phyloP scores from a whole-genome alignment of 768 basidiomycete genomes.

The Mycena amicta region DNA sequence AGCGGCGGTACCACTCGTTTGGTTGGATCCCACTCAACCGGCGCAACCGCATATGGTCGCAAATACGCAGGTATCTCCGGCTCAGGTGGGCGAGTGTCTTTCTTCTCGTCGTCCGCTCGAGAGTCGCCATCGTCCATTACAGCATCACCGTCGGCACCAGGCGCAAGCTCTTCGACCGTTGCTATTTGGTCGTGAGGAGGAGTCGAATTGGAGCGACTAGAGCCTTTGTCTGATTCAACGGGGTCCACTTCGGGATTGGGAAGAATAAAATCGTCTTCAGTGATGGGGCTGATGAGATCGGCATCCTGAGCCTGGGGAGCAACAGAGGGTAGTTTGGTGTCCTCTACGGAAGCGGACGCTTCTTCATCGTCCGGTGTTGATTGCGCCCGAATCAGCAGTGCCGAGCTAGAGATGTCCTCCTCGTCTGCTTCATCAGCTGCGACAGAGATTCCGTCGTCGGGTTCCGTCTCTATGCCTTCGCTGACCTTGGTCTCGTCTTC shows the following conservation, averaged over 20 bases:
- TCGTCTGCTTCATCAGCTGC: background rate
- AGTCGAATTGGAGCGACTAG: too few species aligned
- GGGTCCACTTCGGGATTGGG: conserved; percentile 27
- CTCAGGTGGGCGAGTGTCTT: conserved; percentile 24
- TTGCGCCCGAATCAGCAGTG: background rate
- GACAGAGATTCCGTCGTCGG: conserved; percentile 15
- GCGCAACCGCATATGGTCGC: conserved; percentile 69
- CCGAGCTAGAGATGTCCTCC: background rate
- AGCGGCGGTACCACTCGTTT: conserved; percentile 63
- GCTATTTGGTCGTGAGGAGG: too few species aligned
- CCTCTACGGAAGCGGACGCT: background rate
- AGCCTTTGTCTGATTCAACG: too few species aligned
- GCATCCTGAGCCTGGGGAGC: background rate
- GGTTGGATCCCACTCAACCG: conserved; percentile 66
- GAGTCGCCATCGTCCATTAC: too few species aligned
- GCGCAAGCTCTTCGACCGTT: too few species aligned
- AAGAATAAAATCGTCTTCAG: conserved; percentile 11
- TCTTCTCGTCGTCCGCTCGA: too few species aligned
- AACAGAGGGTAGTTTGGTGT: background rate
- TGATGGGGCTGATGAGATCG: background rate
- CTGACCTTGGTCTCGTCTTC: conserved; percentile 23
- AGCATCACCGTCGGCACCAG: too few species aligned
- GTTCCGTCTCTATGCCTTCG: background rate
- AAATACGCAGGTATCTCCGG: conserved; percentile 55
- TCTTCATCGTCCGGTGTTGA: background rate